phyloP scores from a whole-genome alignment of 768 basidiomycete genomes.

The Lenzites betulinus region DNA sequence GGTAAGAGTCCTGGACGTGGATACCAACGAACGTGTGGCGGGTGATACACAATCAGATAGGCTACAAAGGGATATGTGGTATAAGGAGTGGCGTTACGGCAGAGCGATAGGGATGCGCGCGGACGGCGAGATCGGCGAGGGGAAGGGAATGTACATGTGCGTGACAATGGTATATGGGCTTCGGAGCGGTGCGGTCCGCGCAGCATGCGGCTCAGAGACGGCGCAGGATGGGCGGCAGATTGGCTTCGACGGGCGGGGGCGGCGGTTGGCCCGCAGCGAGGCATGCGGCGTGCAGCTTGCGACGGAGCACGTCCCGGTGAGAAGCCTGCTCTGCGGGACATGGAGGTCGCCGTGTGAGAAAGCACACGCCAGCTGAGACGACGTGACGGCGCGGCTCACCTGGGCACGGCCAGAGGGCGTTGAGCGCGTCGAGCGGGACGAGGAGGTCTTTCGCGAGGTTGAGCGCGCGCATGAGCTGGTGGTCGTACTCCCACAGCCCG shows the following conservation, averaged over 20 bases:
- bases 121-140: background rate
- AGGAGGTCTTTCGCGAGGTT: slow-evolving; percentile 69
- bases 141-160: too few relatives aligned
- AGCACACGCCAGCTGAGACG: background rate
- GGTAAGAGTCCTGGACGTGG: slow-evolving; percentile 3
- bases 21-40: slow-evolving; percentile 9
- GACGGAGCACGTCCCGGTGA: slow-evolving; percentile 28
- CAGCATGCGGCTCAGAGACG: slow-evolving; percentile 7
- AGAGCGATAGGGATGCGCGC: slow-evolving; percentile 3
- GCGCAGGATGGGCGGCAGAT: slow-evolving; percentile 26
- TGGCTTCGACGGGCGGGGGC: slow-evolving; percentile 25
- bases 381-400: slow-evolving; percentile 34
- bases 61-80: slow-evolving; percentile 13
- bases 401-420: slow-evolving; percentile 66
- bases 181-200: background rate
- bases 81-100: background rate
- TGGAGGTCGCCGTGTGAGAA: background rate
- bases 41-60: slow-evolving; percentile 17
- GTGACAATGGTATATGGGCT: background rate
- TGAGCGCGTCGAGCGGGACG: slow-evolving; percentile 63
- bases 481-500: slow-evolving; percentile 65
- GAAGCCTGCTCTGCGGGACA: slow-evolving; percentile 23
- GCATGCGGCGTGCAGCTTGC: slow-evolving; percentile 30
- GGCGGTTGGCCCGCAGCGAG: slow-evolving; percentile 23
- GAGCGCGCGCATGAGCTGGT: slow-evolving; percentile 55